phyloP scores from a whole-genome alignment of 2,329 filamentous ascomycete genomes.

The Fusarium sp. region DNA sequence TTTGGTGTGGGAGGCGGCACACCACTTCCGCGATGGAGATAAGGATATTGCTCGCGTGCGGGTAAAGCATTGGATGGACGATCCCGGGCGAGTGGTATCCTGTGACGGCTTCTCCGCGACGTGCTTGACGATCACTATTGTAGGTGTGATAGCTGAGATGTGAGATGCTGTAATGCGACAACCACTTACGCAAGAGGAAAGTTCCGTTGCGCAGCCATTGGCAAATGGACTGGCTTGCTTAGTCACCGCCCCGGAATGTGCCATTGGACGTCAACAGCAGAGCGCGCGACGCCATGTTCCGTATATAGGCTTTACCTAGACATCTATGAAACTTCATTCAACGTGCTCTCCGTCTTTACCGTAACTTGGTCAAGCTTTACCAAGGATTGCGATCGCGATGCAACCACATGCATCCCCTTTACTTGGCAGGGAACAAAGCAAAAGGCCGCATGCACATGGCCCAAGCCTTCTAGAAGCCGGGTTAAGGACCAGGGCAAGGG shows the following conservation, averaged over 20 bases:
- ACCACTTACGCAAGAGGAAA: not conserved
- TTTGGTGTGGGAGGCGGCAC: slow-evolving; percentile 32
- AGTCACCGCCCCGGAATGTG: slow-evolving; percentile 6
- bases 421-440: not conserved
- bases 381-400: not conserved
- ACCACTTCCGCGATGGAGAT: slow-evolving; percentile 32
- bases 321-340: too few relatives aligned
- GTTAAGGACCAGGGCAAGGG: slow-evolving; percentile 13
- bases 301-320: not conserved
- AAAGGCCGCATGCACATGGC: slow-evolving; percentile 40
- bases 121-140: not conserved
- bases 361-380: too few relatives aligned
- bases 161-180: not conserved
- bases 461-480: slow-evolving; percentile 24
- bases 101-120: slow-evolving; percentile 8
- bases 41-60: slow-evolving; percentile 33
- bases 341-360: not conserved
- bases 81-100: not conserved
- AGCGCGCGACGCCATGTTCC: not conserved
- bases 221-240: slow-evolving; percentile 1
- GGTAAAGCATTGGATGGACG: slow-evolving; percentile 15
- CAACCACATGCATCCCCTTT: not conserved
- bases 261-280: not conserved
- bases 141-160: not conserved
- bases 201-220: not conserved